phyloP scores from a whole-genome alignment of 2,329 filamentous ascomycete genomes.

The Graphilbum sp. region DNA sequence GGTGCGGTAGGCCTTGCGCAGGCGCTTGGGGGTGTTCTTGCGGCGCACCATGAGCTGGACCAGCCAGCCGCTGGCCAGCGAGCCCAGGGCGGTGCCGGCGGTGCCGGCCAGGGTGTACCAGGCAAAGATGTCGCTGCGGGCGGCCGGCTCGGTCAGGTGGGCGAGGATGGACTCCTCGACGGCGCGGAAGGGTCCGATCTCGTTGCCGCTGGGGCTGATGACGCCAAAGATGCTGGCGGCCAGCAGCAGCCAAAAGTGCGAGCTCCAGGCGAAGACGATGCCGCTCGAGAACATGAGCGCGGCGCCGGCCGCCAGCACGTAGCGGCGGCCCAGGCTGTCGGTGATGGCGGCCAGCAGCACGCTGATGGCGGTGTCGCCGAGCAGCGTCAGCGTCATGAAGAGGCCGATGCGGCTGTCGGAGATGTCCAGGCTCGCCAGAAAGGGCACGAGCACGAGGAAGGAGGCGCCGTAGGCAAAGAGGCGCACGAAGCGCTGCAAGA shows the following conservation, averaged over 20 bases:
- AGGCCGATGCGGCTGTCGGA: conserved; percentile 37
- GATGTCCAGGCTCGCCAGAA: conserved; percentile 31
- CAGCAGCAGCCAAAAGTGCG: conserved; percentile 42
- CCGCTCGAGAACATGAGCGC: conserved; percentile 39
- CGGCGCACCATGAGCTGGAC: conserved; percentile 30
- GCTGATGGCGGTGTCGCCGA: conserved; percentile 42
- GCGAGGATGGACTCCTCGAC: conserved; percentile 45
- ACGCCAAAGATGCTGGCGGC: conserved; percentile 42
- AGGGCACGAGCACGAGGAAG: conserved; percentile 39
- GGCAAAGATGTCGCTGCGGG: conserved; percentile 39
- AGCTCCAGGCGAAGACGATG: conserved; percentile 32
- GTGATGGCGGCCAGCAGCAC: conserved; percentile 41
- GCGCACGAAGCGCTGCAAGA: conserved; percentile 40
- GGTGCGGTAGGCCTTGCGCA: conserved; percentile 30
- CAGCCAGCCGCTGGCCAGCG: conserved; percentile 41
- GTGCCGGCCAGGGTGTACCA: conserved; percentile 45
- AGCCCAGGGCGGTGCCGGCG: conserved; percentile 43
- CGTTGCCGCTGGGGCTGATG: conserved; percentile 47
- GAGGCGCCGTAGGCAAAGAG: conserved; percentile 46
- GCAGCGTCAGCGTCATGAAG: conserved; percentile 49
- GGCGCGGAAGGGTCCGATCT: conserved; percentile 46
- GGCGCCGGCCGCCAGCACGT: conserved; percentile 36
- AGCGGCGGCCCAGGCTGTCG: conserved; percentile 34
- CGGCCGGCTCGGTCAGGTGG: conserved; percentile 29
- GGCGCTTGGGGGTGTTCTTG: conserved; percentile 15